Percentiles rank a stretch among this genome's conserved stretches.
These are phyloP conservation scores for Berberis thunbergii DNA, from an alignment of 164 flowering plant genomes.

Conservation along the genomic window DNA sequence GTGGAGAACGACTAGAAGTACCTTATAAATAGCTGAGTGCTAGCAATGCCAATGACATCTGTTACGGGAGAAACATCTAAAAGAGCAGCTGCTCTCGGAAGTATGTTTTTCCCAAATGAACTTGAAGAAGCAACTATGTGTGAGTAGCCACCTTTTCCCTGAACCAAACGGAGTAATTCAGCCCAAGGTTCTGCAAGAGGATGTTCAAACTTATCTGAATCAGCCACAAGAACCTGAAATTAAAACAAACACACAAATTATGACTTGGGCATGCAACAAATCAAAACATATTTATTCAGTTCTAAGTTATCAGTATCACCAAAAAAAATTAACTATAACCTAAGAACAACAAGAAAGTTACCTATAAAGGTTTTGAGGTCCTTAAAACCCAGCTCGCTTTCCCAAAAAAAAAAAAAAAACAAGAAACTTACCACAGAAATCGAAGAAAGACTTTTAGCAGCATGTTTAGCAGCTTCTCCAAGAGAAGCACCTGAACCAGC, in stretches of 20 bases:
- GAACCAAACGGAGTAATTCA: conserved; percentile 65
- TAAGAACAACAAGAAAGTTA: too few relatives aligned
- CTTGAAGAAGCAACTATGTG: conserved; percentile 73
- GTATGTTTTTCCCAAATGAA: conserved; percentile 88
- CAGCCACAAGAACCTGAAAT: conserved; percentile 80
- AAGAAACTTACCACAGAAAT: conserved; percentile 52
- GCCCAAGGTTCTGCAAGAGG: conserved; percentile 97
- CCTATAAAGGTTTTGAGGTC: not conserved
- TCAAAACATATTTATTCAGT: too few relatives aligned
- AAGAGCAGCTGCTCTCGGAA: conserved; percentile 92
- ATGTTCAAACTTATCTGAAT: conserved; percentile 56
- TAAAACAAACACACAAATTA: not conserved
- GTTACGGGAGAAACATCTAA: conserved; percentile 91
- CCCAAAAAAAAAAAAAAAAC: not conserved
- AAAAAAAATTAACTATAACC: too few relatives aligned
- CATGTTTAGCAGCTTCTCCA: conserved; percentile 68
- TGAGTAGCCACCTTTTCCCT: conserved; percentile 55
- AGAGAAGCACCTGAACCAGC: conserved; percentile 84
- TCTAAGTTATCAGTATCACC: too few relatives aligned
- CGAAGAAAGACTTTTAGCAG: conserved; percentile 64
- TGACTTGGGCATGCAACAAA: too few relatives aligned
- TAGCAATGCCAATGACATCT: conserved; percentile 62
- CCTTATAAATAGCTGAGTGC: conserved; percentile 68
- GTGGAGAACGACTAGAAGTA: conserved; percentile 5
- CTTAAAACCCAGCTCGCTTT: not conserved